Conservation (phyloP, 202 grass and related monocot species). For the Panicum hallii region DNA sequence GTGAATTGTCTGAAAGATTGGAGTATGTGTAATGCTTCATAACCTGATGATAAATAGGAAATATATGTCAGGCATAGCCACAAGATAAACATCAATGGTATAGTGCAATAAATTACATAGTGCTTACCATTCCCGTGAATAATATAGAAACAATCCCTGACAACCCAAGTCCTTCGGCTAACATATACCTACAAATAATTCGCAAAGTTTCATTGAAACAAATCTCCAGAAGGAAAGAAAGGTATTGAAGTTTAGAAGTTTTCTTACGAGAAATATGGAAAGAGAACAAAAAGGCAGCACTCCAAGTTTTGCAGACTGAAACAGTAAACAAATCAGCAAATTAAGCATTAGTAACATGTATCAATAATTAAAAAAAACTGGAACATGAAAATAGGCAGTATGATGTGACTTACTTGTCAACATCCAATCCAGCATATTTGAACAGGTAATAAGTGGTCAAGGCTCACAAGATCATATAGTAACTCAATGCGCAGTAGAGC, state of each 20-base stretch:
- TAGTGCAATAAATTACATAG: slow-evolving; percentile 41
- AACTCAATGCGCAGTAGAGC: slow-evolving; percentile 6
- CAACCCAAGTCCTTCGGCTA: slow-evolving; percentile 98
- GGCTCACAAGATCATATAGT: slow-evolving; percentile 55
- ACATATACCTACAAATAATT: slow-evolving; percentile 80
- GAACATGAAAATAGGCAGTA: slow-evolving; percentile 34
- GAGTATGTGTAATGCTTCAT: slow-evolving; percentile 99
- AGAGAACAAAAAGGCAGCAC: slow-evolving; percentile 99
- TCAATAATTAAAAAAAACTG: slow-evolving; percentile 10
- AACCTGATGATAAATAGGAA: slow-evolving; percentile 64
- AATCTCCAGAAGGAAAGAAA: slow-evolving; percentile 5
- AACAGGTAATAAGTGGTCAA: slow-evolving; percentile 91
- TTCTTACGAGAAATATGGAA: slow-evolving; percentile 99
- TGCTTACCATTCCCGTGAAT: slow-evolving; percentile 96
- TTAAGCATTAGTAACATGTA: slow-evolving; percentile 41
- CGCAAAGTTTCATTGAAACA: slow-evolving; percentile 29
- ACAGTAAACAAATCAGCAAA: slow-evolving; percentile 38
- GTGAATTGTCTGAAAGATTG: slow-evolving; percentile 96
- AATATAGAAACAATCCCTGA: slow-evolving; percentile 99
- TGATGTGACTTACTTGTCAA: slow-evolving; percentile 87
- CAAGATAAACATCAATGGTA: slow-evolving; percentile 32
- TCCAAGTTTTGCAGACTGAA: slow-evolving; percentile 98
- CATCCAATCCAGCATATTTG: slow-evolving; percentile 96
- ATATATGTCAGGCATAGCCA: slow-evolving; percentile 27
- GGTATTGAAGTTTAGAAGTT: slow-evolving; percentile 21